Percentiles rank a stretch among this genome's conserved stretches.
These are phyloP conservation scores for Vitis amurensis DNA, from an alignment of 164 flowering plant genomes.

Conservation along the genomic window DNA sequence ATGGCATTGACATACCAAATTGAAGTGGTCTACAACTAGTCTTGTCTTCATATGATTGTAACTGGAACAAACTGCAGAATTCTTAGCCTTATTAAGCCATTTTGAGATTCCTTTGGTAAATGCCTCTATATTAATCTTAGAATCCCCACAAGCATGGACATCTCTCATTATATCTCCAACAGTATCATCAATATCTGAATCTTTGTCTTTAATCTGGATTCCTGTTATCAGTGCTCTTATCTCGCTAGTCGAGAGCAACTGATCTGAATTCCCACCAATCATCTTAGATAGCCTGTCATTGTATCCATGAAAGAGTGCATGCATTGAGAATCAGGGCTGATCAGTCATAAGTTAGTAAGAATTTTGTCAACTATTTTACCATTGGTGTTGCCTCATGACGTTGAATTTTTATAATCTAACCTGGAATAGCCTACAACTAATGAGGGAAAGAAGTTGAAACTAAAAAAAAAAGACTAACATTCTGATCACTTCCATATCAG, in stretches of 20 bases:
- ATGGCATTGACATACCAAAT: slow-evolving; percentile 11
- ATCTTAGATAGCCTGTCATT: slow-evolving; percentile 12
- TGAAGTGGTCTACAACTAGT: slow-evolving; percentile 18
- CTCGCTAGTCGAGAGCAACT: slow-evolving; percentile 15
- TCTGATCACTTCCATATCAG: slow-evolving; percentile 3
- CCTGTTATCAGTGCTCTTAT: slow-evolving; percentile 23
- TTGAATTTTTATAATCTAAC: too few species aligned
- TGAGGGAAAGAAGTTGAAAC: too few species aligned
- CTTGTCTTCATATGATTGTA: slow-evolving; percentile 8
- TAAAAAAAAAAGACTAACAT: not conserved
- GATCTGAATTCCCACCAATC: slow-evolving; percentile 12
- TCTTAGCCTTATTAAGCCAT: slow-evolving; percentile 21
- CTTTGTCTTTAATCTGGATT: slow-evolving; percentile 17
- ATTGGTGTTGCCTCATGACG: too few species aligned
- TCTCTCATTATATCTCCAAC: slow-evolving; percentile 16
- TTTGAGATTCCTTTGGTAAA: slow-evolving; percentile 18
- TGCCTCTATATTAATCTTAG: slow-evolving; percentile 1
- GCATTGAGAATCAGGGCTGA: too few species aligned
- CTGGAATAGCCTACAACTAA: too few species aligned
- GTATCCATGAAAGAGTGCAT: too few species aligned
- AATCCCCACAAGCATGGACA: slow-evolving; percentile 17
- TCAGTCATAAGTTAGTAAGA: too few species aligned
- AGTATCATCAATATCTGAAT: slow-evolving; percentile 19
- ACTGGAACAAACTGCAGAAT: not conserved
- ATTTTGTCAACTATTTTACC: too few species aligned